Conservation (phyloP, 805 yeast genomes). For the Candida ponderosae region DNA sequence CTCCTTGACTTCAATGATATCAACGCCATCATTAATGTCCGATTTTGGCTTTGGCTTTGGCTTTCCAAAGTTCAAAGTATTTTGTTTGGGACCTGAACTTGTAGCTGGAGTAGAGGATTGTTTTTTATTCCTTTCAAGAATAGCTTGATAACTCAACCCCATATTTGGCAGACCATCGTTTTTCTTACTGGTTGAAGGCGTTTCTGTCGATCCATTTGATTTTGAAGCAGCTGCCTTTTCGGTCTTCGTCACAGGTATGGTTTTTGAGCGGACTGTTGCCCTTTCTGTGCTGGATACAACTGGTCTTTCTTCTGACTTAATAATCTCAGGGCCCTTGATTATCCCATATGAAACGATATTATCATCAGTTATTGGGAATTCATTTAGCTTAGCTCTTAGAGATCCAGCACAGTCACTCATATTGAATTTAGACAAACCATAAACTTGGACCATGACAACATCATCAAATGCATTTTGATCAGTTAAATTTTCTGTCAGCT, state of each 20-base stretch:
- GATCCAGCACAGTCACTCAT: slow-evolving; percentile 10
- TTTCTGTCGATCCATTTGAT: too few species aligned
- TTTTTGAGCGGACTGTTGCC: neutral
- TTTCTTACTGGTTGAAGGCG: neutral
- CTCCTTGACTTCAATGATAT: slow-evolving; percentile 7
- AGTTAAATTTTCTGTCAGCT: slow-evolving; percentile 18
- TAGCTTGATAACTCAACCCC: neutral
- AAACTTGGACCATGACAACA: slow-evolving; percentile 30
- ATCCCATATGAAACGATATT: slow-evolving; percentile 16
- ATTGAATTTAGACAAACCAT: slow-evolving; percentile 22
- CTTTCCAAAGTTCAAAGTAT: neutral
- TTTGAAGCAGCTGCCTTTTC: neutral
- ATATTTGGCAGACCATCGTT: neutral
- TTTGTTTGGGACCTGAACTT: slow-evolving; percentile 1
- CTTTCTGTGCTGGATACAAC: too few species aligned
- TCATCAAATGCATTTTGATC: slow-evolving; percentile 22
- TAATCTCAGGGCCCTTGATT: slow-evolving; percentile 14
- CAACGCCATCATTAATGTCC: slow-evolving; percentile 5
- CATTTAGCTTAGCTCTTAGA: slow-evolving; percentile 5
- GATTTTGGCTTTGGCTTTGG: slow-evolving; percentile 1
- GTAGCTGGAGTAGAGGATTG: neutral
- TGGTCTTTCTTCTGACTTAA: neutral
- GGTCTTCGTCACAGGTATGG: neutral
- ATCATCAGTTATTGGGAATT: slow-evolving; percentile 5
- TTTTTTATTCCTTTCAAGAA: neutral